Evolutionary conservation across 2,329 filamentous ascomycete species (phyloP).

Genomic region (Karstenula rhodostoma): DNA sequence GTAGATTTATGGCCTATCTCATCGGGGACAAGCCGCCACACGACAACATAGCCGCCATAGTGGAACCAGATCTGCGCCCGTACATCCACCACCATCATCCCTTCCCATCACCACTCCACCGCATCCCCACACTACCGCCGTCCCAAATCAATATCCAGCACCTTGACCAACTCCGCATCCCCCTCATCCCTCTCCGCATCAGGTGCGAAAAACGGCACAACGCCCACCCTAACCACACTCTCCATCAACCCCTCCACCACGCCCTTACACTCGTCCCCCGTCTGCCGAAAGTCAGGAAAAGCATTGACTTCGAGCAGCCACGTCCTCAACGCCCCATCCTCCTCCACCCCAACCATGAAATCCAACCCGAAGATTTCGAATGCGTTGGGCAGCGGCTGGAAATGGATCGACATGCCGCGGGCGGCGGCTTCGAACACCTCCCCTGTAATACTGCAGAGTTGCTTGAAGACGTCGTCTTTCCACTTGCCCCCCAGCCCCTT

Average conservation of each 20-base stretch:
- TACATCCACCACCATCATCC: no score
- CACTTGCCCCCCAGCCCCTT: no score
- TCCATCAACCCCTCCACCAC: constrained; percentile 81
- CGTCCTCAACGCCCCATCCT: constrained; percentile 57
- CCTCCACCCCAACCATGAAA: constrained; percentile 71
- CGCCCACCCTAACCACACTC: constrained; percentile 72
- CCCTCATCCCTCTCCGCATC: constrained; percentile 33
- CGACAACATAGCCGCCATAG: no score
- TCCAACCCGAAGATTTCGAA: constrained; percentile 95
- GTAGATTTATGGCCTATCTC: no score
- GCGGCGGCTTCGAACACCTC: constrained; percentile 89
- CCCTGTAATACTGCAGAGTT: constrained; percentile 77
- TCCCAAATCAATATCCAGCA: constrained; percentile 58
- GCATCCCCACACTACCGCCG: constrained; percentile 26
- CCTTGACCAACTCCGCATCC: constrained; percentile 47
- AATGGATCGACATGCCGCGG: constrained; percentile 84
- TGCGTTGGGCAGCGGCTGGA: constrained; percentile 85
- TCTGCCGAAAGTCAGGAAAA: constrained; percentile 95
- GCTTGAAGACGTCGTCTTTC: constrained; percentile 71
- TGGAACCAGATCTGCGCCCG: no score
- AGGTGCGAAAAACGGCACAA: constrained; percentile 78
- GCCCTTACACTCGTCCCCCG: constrained; percentile 74
- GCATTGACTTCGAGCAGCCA: constrained; percentile 94
- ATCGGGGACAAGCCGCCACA: no score
- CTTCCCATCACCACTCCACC: no score